Evolutionary conservation across 192 early-diverging fungal species (phyloP).

Genomic region (Podila epicladia): DNA sequence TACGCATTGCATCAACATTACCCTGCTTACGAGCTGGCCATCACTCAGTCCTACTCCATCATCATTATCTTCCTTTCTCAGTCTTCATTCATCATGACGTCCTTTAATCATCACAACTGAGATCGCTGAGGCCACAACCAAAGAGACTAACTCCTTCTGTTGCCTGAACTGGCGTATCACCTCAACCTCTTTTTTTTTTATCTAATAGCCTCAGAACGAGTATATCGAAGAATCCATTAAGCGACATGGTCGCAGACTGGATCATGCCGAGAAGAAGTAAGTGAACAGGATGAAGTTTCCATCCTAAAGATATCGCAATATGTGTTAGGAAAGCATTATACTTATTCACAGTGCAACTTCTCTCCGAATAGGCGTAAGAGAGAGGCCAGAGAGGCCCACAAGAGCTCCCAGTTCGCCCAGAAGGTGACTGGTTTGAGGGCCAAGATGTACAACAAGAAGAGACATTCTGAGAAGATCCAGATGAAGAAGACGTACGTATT

Average conservation of each 20-base stretch:
- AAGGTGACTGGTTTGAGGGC: conserved; percentile 98
- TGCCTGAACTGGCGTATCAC: background rate
- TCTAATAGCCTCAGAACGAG: conserved; percentile 78
- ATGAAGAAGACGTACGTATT: conserved; percentile 95
- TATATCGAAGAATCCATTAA: conserved; percentile 99
- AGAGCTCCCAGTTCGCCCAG: conserved; percentile 90
- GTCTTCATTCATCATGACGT: background rate
- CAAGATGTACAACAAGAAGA: conserved; percentile 99
- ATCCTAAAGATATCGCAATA: background rate
- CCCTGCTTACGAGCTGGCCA: background rate
- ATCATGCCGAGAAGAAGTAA: conserved; percentile 95
- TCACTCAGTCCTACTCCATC: background rate
- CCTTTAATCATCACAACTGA: background rate
- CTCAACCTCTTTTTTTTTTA: background rate
- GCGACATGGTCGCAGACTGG: conserved; percentile 94
- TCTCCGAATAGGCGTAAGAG: conserved; percentile 81
- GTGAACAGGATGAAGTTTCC: background rate
- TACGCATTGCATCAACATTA: background rate
- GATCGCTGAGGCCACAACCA: too few species aligned
- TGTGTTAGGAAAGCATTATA: background rate
- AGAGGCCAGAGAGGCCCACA: conserved; percentile 94
- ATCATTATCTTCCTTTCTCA: background rate
- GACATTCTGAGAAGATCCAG: conserved; percentile 98
- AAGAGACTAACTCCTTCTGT: background rate
- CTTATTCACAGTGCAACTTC: background rate